Evolutionary conservation across 2,329 filamentous ascomycete species (phyloP).

Genomic region (Cladosporium colombiae): DNA sequence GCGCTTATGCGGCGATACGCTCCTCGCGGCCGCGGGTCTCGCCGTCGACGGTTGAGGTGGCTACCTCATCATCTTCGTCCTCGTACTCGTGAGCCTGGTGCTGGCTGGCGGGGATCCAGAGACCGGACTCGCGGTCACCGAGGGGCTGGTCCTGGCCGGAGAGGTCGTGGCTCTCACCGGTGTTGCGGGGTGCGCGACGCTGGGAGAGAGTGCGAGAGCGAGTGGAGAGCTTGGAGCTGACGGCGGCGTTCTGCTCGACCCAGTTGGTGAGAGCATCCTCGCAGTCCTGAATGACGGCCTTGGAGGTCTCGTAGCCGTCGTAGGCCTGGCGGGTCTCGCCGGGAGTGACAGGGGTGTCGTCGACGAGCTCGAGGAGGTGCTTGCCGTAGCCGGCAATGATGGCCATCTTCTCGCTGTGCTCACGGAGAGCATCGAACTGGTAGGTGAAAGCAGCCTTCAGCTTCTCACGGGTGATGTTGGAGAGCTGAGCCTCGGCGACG

Average conservation of each 20-base stretch:
- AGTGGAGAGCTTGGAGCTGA: constrained; percentile 82
- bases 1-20: constrained; percentile 33
- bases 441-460: constrained; percentile 97
- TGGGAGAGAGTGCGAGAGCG: constrained; percentile 86
- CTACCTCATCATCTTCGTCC: constrained; percentile 67
- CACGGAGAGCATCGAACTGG: constrained; percentile 94
- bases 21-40: constrained; percentile 51
- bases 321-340: constrained; percentile 95
- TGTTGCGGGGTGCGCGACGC: constrained; percentile 68
- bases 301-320: constrained; percentile 97
- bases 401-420: constrained; percentile 97
- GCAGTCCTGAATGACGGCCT: constrained; percentile 98
- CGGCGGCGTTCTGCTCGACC: constrained; percentile 86
- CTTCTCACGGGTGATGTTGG: constrained; percentile 99
- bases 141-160: constrained; percentile 79
- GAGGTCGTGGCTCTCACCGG: constrained; percentile 75
- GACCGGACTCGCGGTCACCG: constrained; percentile 69
- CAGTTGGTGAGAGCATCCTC: constrained; percentile 97
- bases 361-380: constrained; percentile 93
- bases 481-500: constrained; percentile 95
- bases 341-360: constrained; percentile 94
- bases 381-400: constrained; percentile 98
- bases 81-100: constrained; percentile 63
- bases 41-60: constrained; percentile 45
- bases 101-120: constrained; percentile 76